phyloP scores from a whole-genome alignment of 768 basidiomycete species.

The Symmetrospora coprosmae region DNA sequence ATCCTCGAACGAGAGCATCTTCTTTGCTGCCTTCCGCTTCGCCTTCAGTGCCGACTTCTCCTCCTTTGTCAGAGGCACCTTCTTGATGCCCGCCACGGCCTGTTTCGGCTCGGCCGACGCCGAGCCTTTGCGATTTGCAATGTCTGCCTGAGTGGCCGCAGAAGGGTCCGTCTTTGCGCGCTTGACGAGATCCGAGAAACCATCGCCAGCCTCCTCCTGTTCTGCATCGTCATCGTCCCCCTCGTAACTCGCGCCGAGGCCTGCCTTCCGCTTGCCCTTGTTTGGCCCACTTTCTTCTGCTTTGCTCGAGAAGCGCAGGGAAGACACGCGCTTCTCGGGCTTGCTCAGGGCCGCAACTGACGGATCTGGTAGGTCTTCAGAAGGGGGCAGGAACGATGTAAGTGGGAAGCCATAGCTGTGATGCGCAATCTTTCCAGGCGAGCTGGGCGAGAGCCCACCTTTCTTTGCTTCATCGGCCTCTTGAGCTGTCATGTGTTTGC shows the following conservation, averaged over 20 bases:
- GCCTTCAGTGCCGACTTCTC: slow-evolving; percentile 20
- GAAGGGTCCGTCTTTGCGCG: slow-evolving; percentile 9
- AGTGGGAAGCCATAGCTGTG: too few species aligned
- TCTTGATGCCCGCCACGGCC: not conserved
- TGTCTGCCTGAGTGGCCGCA: not conserved
- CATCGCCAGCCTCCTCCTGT: not conserved
- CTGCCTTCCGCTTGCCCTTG: too few species aligned
- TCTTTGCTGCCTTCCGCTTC: slow-evolving; percentile 15
- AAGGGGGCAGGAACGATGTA: too few species aligned
- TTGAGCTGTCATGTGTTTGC: slow-evolving; percentile 65
- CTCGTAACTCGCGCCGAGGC: too few species aligned
- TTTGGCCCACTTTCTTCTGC: not conserved
- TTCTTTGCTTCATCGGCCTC: slow-evolving; percentile 52
- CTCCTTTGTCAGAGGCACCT: slow-evolving; percentile 8
- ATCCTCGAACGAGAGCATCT: slow-evolving; percentile 16
- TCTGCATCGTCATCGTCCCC: not conserved
- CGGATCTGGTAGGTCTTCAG: too few species aligned
- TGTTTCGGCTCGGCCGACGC: not conserved
- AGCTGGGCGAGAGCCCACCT: not conserved
- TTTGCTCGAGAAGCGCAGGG: slow-evolving; percentile 14
- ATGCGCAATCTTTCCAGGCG: too few species aligned
- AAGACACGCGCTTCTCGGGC: slow-evolving; percentile 4
- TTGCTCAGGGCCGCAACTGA: too few species aligned
- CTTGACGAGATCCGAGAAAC: slow-evolving; percentile 13
- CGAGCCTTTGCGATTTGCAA: not conserved